Percentiles rank a stretch among this genome's conserved stretches.
Evolutionary conservation across 129 eudicot genomes (phyloP).

Genomic region (Chrysanthemum makinoi): DNA sequence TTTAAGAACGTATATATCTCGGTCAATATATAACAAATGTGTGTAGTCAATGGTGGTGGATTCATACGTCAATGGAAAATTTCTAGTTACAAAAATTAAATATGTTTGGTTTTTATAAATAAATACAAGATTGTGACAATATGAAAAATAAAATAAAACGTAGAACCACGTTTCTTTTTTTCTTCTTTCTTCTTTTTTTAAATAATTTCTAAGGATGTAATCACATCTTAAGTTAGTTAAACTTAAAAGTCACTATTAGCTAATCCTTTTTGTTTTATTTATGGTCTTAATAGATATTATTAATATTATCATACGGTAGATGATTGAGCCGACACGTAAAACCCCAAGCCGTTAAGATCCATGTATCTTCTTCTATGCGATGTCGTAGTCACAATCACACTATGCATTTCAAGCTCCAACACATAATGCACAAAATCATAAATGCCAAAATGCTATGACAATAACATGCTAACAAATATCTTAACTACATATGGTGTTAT

Average conservation of each 20-base stretch:
- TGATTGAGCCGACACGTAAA: background rate
- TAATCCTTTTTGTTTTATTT: background rate
- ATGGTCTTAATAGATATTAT: background rate
- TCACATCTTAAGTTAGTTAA: too few relatives aligned
- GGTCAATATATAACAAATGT: background rate
- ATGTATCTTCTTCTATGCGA: background rate
- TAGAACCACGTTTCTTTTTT: background rate
- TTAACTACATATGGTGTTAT: too few relatives aligned
- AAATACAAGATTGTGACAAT: background rate
- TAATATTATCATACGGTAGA: background rate
- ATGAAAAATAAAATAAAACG: background rate
- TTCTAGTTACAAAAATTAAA: background rate
- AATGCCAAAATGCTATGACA: conserved; percentile 21
- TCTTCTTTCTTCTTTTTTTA: too few relatives aligned
- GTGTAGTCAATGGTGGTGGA: conserved; percentile 3
- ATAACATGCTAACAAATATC: conserved; percentile 9
- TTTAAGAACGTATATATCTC: background rate
- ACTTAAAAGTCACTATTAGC: background rate
- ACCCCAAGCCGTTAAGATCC: conserved; percentile 9
- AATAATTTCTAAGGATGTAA: too few relatives aligned
- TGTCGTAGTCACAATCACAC: conserved; percentile 22
- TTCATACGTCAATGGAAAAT: background rate
- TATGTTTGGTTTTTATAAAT: background rate
- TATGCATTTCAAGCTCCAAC: conserved; percentile 13
- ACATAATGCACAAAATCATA: conserved; percentile 18